Evolutionary conservation across 2,329 filamentous ascomycete species (phyloP).

Genomic region (Exophiala oligosperma): DNA sequence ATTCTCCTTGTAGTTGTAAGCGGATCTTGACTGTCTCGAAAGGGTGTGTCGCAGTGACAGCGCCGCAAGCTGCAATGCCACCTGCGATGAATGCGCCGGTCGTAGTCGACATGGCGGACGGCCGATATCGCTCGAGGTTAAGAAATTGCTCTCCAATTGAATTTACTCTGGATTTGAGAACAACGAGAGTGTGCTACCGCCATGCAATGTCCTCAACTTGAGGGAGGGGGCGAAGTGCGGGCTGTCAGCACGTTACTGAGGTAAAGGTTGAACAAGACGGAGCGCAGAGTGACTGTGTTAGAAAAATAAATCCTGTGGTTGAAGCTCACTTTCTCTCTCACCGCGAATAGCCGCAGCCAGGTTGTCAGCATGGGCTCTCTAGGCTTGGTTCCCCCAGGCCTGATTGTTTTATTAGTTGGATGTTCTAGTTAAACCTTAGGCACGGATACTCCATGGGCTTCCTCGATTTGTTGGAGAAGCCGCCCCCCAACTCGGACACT

Average conservation of each 20-base stretch:
- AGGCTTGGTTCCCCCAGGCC: too few species aligned
- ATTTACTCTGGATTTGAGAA: constrained; percentile 3
- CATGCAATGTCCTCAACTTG: neutral
- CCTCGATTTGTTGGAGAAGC: too few species aligned
- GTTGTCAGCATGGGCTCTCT: too few species aligned
- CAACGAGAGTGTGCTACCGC: neutral
- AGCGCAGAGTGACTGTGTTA: neutral
- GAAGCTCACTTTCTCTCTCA: neutral
- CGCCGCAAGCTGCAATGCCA: constrained; percentile 94
- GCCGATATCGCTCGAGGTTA: neutral
- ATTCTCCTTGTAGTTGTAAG: constrained; percentile 95
- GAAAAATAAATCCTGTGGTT: neutral
- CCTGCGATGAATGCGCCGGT: constrained; percentile 85
- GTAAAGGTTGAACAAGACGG: neutral
- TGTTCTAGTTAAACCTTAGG: too few species aligned
- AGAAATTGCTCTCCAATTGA: neutral
- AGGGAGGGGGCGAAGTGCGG: neutral
- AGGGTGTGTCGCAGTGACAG: constrained; percentile 94
- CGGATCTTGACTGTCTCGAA: constrained; percentile 99
- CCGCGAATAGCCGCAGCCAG: neutral
- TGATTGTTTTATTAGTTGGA: too few species aligned
- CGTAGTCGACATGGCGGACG: constrained; percentile 27
- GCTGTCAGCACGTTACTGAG: constrained; percentile 4
- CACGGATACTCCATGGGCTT: too few species aligned
- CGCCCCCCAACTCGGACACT: too few species aligned